Evolutionary conservation across 2,329 filamentous ascomycete species (phyloP), one percentile per base, ranked within the genome.

Genomic region (Paraconiothyrium sp.): DNA sequence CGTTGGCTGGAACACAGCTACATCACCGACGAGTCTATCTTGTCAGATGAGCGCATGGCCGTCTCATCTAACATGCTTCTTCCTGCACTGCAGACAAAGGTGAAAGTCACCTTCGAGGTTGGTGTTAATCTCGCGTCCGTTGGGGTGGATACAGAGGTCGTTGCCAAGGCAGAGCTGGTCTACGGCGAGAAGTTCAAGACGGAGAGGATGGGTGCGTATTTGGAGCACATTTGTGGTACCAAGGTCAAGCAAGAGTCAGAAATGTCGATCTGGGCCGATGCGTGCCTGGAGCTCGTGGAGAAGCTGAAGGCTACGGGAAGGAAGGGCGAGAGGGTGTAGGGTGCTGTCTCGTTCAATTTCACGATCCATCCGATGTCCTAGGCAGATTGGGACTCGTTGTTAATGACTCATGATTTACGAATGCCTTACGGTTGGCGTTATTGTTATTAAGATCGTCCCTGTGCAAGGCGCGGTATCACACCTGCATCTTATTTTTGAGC

Each of bases 101-200:
- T 94, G 2, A 85, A 89, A 66, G 82, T 91, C 1, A 78, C 76
- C 0, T 82, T 94, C 59, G 83, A 84, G 16, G 76, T 94, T 27
- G 80, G 71, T 10, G 81, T 78, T 9, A 62, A 78, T 0, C 80
- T 84, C 2, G 76, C 78, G 10, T 81, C 78, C 52, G 79, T 78
- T 0, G 78, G 79, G 0, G 80, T 82, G n/a, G 83, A 84, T 3
- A 79, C 90, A 11, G 83, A 86, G 0, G 82, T 92, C 39, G 76
- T 78, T 14, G 79, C 91, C 27, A 79, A 79, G 6, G 90, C 88
- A 0, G 83, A 82, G 56, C 87, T 94, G 1, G 82, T 93, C 2
- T 95, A 95, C 74, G 92, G 92, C 0, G 91, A 94, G 78, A 84
- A 86, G 62, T 93, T 94, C 76, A 92, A 92, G 66, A 87, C 89